Evolutionary conservation across 306 rosid genomes (phyloP).

Genomic region (Prunus persica): DNA sequence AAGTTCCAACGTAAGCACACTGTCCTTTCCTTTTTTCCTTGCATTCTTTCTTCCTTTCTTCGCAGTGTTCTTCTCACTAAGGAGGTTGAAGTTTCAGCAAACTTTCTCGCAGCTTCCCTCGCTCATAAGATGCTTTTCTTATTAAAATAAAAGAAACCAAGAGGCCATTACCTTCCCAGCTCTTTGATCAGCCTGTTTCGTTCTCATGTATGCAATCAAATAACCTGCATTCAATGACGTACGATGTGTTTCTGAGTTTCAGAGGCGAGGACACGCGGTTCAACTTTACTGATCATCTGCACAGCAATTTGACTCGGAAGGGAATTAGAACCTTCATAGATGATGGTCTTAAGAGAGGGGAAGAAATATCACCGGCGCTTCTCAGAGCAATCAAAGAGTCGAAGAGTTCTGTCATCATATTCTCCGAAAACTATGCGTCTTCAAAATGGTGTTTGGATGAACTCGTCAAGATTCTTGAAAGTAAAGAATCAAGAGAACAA

Average conservation of each 20-base stretch:
- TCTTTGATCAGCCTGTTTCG: no score
- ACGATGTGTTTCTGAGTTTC: not conserved
- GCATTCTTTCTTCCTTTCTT: no score
- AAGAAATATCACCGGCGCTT: not conserved
- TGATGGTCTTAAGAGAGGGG: not conserved
- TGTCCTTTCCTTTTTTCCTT: no score
- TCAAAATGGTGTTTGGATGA: not conserved
- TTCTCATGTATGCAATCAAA: no score
- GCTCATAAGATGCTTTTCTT: no score
- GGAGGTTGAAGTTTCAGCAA: no score
- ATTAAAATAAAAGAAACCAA: no score
- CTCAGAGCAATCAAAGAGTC: not conserved
- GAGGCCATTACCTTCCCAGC: no score
- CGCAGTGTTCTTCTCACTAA: no score
- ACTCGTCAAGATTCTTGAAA: not conserved
- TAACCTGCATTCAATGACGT: not conserved
- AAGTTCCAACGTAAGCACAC: no score
- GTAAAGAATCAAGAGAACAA: not conserved
- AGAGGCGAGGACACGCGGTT: not conserved
- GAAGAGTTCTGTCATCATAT: not conserved
- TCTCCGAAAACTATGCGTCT: not conserved
- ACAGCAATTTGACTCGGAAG: not conserved
- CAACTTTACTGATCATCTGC: not conserved
- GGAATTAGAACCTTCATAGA: not conserved
- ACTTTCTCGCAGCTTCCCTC: no score